Conservation (phyloP, 2,329 filamentous ascomycete species). For the Penicillium olsonii region DNA sequence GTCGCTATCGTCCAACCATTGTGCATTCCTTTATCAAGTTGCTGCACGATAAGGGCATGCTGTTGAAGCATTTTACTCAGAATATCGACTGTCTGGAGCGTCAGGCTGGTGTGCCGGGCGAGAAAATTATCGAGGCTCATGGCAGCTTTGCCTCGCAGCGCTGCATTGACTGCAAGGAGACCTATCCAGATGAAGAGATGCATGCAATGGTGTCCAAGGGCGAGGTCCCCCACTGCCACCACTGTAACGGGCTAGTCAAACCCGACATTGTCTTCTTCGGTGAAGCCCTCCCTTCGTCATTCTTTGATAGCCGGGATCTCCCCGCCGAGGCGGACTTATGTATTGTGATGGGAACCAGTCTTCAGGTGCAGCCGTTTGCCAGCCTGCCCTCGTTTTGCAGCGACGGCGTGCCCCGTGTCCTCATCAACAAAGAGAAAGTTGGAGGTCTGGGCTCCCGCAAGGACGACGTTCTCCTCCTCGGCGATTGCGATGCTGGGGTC, state of each 20-base stretch:
- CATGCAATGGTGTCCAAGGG: conserved; percentile 65
- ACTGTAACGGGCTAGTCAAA: conserved; percentile 80
- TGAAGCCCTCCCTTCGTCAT: conserved; percentile 67
- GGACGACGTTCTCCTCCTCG: conserved; percentile 83
- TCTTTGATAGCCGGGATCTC: conserved; percentile 61
- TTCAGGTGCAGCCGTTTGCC: conserved; percentile 87
- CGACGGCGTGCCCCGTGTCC: conserved; percentile 68
- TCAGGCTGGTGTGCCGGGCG: conserved; percentile 75
- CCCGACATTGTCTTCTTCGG: conserved; percentile 96
- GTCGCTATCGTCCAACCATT: conserved; percentile 82
- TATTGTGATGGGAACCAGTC: conserved; percentile 85
- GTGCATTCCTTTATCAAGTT: conserved; percentile 87
- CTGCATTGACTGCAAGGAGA: conserved; percentile 81
- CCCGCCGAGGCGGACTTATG: conserved; percentile 70
- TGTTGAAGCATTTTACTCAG: conserved; percentile 90
- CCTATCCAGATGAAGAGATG: conserved; percentile 76
- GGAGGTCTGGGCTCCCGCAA: conserved; percentile 73
- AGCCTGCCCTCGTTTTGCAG: conserved; percentile 67
- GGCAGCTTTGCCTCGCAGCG: conserved; percentile 90
- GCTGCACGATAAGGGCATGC: conserved; percentile 73
- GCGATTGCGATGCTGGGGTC: conserved; percentile 81
- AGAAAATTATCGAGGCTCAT: conserved; percentile 88
- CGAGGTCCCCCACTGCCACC: conserved; percentile 69
- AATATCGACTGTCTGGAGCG: conserved; percentile 97
- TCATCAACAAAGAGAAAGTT: conserved; percentile 85